These are phyloP conservation scores for Termitomyces sp. DNA, from an alignment of 768 basidiomycete genomes.

Conservation along the genomic window DNA sequence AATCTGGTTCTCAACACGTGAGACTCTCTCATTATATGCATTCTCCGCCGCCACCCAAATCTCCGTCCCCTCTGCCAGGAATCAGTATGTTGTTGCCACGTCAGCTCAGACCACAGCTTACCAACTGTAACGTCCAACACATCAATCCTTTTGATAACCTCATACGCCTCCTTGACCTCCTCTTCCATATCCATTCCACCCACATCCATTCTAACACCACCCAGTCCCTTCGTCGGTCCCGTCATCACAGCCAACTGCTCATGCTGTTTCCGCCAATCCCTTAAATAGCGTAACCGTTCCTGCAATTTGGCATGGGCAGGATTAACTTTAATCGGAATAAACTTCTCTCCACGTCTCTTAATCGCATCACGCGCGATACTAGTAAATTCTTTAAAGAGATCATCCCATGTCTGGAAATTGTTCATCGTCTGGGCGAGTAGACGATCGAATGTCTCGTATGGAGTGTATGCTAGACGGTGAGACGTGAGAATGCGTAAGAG, in stretches of 20 bases:
- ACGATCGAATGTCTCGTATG: slow-evolving; percentile 91
- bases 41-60: slow-evolving; percentile 98
- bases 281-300: slow-evolving; percentile 79
- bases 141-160: slow-evolving; percentile 95
- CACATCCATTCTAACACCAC: slow-evolving; percentile 65
- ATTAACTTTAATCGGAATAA: slow-evolving; percentile 93
- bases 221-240: slow-evolving; percentile 84
- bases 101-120: slow-evolving; percentile 30
- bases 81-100: background rate
- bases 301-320: slow-evolving; percentile 90
- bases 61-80: slow-evolving; percentile 79
- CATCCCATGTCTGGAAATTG: slow-evolving; percentile 88
- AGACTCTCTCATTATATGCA: slow-evolving; percentile 96
- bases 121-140: slow-evolving; percentile 91
- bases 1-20: slow-evolving; percentile 97
- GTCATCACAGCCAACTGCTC: slow-evolving; percentile 98
- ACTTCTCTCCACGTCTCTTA: slow-evolving; percentile 82
- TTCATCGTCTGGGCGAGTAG: slow-evolving; percentile 68
- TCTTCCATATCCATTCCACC: slow-evolving; percentile 98
- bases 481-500: slow-evolving; percentile 86
- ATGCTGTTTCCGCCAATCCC: slow-evolving; percentile 95
- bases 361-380: slow-evolving; percentile 92
- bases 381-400: slow-evolving; percentile 86
- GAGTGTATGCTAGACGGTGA: slow-evolving; percentile 88
- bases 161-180: slow-evolving; percentile 94